phyloP scores from a whole-genome alignment of 108 stramenopile genomes.

The Cyclotella cryptica region DNA sequence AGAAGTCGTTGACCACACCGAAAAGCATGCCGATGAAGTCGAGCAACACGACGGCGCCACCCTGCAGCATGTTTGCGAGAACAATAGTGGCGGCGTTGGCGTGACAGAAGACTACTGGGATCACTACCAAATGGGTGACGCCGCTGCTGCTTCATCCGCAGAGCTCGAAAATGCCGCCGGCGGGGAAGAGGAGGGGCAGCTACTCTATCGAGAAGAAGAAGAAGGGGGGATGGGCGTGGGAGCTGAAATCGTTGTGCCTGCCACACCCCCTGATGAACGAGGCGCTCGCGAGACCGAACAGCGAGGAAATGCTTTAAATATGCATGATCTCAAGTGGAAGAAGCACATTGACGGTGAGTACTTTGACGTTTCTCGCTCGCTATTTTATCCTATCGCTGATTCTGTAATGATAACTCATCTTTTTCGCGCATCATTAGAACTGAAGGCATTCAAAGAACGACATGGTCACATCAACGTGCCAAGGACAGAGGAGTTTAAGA shows the following conservation, averaged over 20 bases:
- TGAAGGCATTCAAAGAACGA: conserved; percentile 36
- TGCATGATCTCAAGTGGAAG: conserved; percentile 8
- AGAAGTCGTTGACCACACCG: no score
- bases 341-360: conserved; percentile 11
- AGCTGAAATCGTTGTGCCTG: background rate
- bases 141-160: background rate
- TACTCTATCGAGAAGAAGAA: background rate
- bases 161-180: background rate
- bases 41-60: no score
- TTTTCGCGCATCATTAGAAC: background rate
- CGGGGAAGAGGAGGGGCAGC: no score
- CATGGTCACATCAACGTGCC: conserved; percentile 36
- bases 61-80: no score
- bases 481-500: conserved; percentile 7
- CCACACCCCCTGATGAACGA: background rate
- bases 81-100: no score
- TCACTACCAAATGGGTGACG: background rate
- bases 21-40: no score
- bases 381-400: background rate
- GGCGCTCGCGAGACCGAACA: background rate
- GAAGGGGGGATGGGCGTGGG: background rate
- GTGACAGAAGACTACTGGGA: background rate
- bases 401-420: no score
- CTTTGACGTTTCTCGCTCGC: background rate
- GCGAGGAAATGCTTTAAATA: background rate